Evolutionary conservation across 495 filamentous ascomycete species (phyloP).

Genomic region (Annulohypoxylon nitens): DNA sequence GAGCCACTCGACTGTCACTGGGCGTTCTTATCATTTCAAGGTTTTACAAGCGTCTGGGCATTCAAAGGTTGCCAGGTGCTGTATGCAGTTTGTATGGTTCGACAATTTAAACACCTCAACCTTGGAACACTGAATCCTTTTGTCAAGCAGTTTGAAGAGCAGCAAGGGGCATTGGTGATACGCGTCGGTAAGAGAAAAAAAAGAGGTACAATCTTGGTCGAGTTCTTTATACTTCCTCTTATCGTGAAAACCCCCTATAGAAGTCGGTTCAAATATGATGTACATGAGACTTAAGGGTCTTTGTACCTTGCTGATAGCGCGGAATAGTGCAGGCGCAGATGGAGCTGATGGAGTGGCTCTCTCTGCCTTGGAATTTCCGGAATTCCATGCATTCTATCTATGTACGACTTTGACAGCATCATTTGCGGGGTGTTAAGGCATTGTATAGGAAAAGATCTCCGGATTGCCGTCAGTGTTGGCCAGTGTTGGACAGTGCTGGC

Average conservation of each 20-base stretch:
- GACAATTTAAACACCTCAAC: constrained; percentile 1
- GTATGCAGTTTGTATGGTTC: background rate
- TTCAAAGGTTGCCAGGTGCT: background rate
- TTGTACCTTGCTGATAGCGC: background rate
- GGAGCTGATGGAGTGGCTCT: constrained; percentile 7
- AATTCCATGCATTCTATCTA: constrained; percentile 39
- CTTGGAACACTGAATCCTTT: no score
- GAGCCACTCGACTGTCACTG: constrained; percentile 1
- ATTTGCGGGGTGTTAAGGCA: constrained; percentile 41
- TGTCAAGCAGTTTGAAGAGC: background rate
- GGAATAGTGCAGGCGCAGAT: background rate
- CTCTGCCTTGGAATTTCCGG: constrained; percentile 22
- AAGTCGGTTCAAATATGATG: background rate
- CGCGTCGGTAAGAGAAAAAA: background rate
- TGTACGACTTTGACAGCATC: constrained; percentile 37
- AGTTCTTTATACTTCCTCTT: constrained; percentile 9
- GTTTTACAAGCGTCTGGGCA: background rate
- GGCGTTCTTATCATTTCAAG: background rate
- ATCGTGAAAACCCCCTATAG: background rate
- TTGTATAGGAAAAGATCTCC: constrained; percentile 38
- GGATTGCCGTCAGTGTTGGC: constrained; percentile 8
- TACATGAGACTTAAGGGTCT: constrained; percentile 2
- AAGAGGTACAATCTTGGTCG: background rate
- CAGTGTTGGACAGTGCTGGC: constrained; percentile 2
- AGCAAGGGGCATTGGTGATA: background rate